Evolutionary conservation across 306 rosid genomes (phyloP).

Genomic region (Ammopiptanthus mongolicus): DNA sequence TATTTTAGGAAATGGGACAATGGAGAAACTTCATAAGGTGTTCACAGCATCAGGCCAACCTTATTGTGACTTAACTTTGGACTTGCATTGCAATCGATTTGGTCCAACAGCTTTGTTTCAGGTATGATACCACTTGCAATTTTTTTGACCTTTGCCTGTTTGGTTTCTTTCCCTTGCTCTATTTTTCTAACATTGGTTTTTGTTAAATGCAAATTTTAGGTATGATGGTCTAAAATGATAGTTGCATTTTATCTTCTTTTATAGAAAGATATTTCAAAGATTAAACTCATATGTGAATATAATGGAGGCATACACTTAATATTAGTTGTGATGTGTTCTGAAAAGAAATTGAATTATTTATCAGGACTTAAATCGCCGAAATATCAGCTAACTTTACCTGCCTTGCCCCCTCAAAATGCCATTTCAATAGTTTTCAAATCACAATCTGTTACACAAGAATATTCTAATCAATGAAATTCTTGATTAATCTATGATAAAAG

Average conservation of each 20-base stretch:
- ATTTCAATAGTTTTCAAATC: not conserved
- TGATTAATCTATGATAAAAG: not conserved
- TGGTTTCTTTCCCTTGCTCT: not conserved
- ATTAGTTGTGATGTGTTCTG: not conserved
- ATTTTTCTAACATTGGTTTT: not conserved
- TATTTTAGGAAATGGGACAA: slow-evolving; percentile 75
- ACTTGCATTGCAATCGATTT: slow-evolving; percentile 85
- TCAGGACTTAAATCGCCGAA: slow-evolving; percentile 9
- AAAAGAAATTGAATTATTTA: slow-evolving; percentile 9
- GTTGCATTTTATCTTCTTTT: not conserved
- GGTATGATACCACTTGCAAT: slow-evolving; percentile 37
- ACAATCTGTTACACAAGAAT: not conserved
- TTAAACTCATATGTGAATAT: not conserved
- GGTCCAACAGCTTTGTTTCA: slow-evolving; percentile 78
- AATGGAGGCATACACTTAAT: slow-evolving; percentile 1
- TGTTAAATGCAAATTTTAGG: slow-evolving; percentile 5
- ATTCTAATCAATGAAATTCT: not conserved
- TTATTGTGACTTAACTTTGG: slow-evolving; percentile 69
- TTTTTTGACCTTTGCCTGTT: slow-evolving; percentile 18
- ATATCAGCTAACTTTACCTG: not conserved
- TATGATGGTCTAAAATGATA: slow-evolving; percentile 4
- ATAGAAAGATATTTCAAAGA: not conserved
- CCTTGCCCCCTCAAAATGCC: not conserved
- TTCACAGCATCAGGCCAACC: slow-evolving; percentile 66
- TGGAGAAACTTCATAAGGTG: slow-evolving; percentile 78